Percentiles rank a stretch among this genome's conserved stretches.
Evolutionary conservation across 2,329 filamentous ascomycete genomes (phyloP).

Genomic region (Phaeosphaeria sp.): DNA sequence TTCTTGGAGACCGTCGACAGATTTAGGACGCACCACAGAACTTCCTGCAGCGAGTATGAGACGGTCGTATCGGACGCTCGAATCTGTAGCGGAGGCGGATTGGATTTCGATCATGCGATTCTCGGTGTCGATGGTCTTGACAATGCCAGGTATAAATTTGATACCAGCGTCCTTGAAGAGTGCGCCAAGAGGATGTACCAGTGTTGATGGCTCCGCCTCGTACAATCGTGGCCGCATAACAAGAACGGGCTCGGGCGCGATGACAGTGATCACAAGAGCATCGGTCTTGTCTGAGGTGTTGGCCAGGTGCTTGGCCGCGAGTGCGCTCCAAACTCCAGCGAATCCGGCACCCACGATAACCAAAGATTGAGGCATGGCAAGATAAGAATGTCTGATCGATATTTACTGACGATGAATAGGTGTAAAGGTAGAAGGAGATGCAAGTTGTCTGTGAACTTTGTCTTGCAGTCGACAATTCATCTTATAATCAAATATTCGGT

Average conservation of each 20-base stretch:
- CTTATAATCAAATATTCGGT: too few species aligned
- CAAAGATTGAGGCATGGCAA: neutral
- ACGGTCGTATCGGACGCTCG: neutral
- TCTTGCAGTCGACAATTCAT: too few species aligned
- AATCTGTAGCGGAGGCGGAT: neutral
- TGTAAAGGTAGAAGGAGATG: too few species aligned
- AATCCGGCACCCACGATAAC: neutral
- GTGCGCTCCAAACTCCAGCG: neutral
- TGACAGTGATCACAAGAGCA: neutral
- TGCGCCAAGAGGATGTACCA: neutral
- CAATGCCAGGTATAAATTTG: neutral
- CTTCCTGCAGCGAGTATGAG: neutral
- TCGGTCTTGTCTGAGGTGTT: neutral
- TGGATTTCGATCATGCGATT: neutral
- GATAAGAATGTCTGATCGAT: too few species aligned
- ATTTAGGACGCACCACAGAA: neutral
- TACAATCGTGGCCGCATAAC: neutral
- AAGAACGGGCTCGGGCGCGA: neutral
- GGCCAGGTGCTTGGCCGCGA: neutral
- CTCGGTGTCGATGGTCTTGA: neutral
- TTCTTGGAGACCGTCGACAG: neutral
- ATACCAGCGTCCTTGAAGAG: neutral
- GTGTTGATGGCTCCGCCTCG: neutral
- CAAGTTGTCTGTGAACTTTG: too few species aligned
- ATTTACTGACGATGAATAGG: too few species aligned